Evolutionary conservation across 108 stramenopile genomes (phyloP), one percentile per base, ranked within the genome.

Genomic region (Fragilariopsis cylindrus): DNA sequence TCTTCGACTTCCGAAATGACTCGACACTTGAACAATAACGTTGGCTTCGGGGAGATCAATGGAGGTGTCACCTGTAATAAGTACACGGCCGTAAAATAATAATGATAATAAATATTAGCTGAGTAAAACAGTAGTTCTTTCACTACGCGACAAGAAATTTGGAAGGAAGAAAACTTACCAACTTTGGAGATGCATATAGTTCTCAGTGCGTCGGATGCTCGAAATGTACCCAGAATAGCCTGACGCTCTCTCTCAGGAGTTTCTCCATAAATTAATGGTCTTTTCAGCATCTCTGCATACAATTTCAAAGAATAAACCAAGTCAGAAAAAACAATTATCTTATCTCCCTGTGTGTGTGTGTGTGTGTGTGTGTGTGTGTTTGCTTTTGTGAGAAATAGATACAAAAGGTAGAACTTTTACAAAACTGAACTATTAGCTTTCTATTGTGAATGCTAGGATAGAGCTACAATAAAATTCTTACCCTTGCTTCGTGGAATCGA

Each of bases 1-100:
- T 43, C 98, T 92, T 6, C 99, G 89, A 63, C 96, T 95, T 40
- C 98, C 98, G 81, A 98, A 99, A 73, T 99, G 98, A 57, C 90
- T 93, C 60, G 97, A 98, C 7, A 99, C 97, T 80, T 99, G 99
- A 60, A 99, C 97, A 78, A 99, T 97, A 7, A 99, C 99, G 82
- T 99, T 99, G 63, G 99, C 99, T 68, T 99, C 98, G 39, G 99
- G 99, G 18, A 99, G 84, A 84, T 99, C 99, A 74, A 99, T 97
- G 15, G 97, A 96, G 16, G 97, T 97, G 77, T 99, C 99, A 18
- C 30, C 30, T 30, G 30, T 30, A 30, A 30, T 0, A 30, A 30
- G 30, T 30, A 30, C 30, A 30, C 30, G 30, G 30, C 30, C 30
- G 30, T 30, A 30, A 30, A 30, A 30, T 30, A 30, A 30, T 30